Base-by-base conservation (phyloP, 2,329 filamentous ascomycete genomes). In the Ophiostoma novo-ulmi region DNA sequence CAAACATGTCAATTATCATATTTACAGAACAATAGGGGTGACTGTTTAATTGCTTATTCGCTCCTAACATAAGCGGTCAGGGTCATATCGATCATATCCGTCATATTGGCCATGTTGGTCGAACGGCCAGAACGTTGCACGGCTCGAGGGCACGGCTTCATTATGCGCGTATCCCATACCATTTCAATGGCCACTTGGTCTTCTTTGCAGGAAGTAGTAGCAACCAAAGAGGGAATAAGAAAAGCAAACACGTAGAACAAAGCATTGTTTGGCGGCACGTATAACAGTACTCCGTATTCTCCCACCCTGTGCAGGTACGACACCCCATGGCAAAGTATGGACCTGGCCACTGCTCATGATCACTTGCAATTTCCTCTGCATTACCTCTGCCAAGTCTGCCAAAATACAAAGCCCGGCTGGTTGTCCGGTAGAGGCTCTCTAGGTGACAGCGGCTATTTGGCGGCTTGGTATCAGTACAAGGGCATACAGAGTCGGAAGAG, bases 1-100 rank as follows among this genome's bases (percentile, higher is more conserved):
- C 14, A 31, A 63, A 63, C 58, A 63, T 35, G 26, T 63, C 58
- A 63, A 63, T 63, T 63, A 63, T 63, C 58, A 63, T 63, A 63
- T 63, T 31, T 63, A 20, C 17, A 17, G 22, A 13, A 35, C 26
- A 36, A 13, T 63, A 63, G 22, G 58, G 58, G 26, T 14, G 5
- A 63, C 22, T 35, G 58, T 35, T 35, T 35, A 63, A 31, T 36
- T 26, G 22, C 52, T 63, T 63, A 26, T 35, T 35, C 26, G 26
- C 26, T 35, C 26, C 58, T 14, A 35, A 20, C 13, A 35, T 5
- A 63, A 63, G 58, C 26, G 52, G 52, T 58, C 52, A 58, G 52
- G n/a, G 22, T 17, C 52, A 48, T 48, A 48, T 17, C 41, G 44
- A 48, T 48, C 44, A 48, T 48, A n/a, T 48, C 8, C 17, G 44